These are phyloP conservation scores for Yamadazyma diospyri DNA, from an alignment of 1,139 yeast genomes.

Conservation along the genomic window DNA sequence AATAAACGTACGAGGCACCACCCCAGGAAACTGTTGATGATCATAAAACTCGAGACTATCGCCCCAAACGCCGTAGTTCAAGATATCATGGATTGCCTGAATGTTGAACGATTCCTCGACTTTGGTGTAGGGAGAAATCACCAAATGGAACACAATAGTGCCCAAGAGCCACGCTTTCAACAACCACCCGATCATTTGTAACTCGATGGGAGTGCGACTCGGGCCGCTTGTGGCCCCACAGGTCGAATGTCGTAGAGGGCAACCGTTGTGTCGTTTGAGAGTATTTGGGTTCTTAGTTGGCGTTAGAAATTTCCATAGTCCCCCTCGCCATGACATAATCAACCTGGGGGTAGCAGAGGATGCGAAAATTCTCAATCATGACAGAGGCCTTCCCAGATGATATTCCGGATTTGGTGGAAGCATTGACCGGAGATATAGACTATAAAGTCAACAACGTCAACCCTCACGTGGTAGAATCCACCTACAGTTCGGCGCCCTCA, in stretches of 20 bases:
- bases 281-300: too few relatives aligned
- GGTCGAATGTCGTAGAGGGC: too few relatives aligned
- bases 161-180: background rate
- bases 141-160: constrained; percentile 31
- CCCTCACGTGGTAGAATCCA: constrained; percentile 9
- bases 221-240: too few relatives aligned
- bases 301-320: too few relatives aligned
- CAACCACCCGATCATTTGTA: too few relatives aligned
- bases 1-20: constrained; percentile 79
- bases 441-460: constrained; percentile 12
- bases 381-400: too few relatives aligned
- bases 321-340: too few relatives aligned
- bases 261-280: too few relatives aligned
- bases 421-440: constrained; percentile 9
- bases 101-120: constrained; percentile 93
- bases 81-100: constrained; percentile 84
- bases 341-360: too few relatives aligned
- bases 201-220: too few relatives aligned
- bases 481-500: constrained; percentile 12
- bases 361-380: too few relatives aligned
- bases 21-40: constrained; percentile 81
- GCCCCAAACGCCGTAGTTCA: constrained; percentile 55
- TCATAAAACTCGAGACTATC: constrained; percentile 51
- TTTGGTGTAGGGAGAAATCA: constrained; percentile 75
- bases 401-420: constrained; percentile 16